Evolutionary conservation across 495 filamentous ascomycete genomes (phyloP).

Genomic region (Ramalina intermedia): DNA sequence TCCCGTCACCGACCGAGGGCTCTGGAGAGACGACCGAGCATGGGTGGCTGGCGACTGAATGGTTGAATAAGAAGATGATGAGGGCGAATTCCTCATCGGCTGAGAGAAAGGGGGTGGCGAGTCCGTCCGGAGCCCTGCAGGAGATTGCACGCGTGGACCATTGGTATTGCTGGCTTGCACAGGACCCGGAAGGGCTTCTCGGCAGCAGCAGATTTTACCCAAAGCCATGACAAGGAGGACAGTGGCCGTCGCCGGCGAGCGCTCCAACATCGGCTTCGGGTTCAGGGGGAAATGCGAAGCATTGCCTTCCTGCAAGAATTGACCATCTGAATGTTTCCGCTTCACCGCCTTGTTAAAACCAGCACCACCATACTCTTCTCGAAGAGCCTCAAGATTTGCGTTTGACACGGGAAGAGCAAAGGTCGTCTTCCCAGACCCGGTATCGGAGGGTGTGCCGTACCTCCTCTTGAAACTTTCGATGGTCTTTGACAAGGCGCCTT

Average conservation of each 20-base stretch:
- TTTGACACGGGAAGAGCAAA: slow-evolving; percentile 12
- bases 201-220: slow-evolving; percentile 65
- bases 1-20: slow-evolving; percentile 9
- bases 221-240: slow-evolving; percentile 73
- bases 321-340: slow-evolving; percentile 36
- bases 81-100: slow-evolving; percentile 12
- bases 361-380: slow-evolving; percentile 1
- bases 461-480: slow-evolving; percentile 36
- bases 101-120: slow-evolving; percentile 9
- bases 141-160: slow-evolving; percentile 1
- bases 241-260: slow-evolving; percentile 58
- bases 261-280: slow-evolving; percentile 25
- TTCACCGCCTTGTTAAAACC: slow-evolving; percentile 27
- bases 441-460: slow-evolving; percentile 20
- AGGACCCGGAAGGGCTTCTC: slow-evolving; percentile 43
- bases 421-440: slow-evolving; percentile 3
- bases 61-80: slow-evolving; percentile 12
- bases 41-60: slow-evolving; percentile 12
- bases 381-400: slow-evolving; percentile 29
- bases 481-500: slow-evolving; percentile 30
- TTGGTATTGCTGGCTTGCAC: slow-evolving; percentile 17
- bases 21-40: slow-evolving; percentile 6
- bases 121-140: slow-evolving; percentile 1
- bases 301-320: slow-evolving; percentile 6
- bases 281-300: slow-evolving; percentile 18